Base-by-base conservation (phyloP, 768 basidiomycete genomes). In the Auricularia sp. region DNA sequence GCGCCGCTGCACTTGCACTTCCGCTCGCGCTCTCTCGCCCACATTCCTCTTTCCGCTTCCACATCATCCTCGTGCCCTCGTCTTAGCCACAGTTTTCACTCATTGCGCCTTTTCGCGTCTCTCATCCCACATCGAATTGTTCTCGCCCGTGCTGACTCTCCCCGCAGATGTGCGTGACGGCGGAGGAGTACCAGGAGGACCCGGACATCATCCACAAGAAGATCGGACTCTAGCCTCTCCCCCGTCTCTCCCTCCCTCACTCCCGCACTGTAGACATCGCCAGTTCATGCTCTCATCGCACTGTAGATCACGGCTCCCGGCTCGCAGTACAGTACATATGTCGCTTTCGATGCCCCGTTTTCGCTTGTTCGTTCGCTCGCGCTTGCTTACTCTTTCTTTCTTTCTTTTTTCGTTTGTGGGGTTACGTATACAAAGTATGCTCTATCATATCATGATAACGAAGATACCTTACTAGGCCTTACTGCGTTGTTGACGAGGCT, bases 131-230 rank as follows among this genome's bases (percentile, higher is more conserved):
- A 39, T 39, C 12, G 3, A 39, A 7, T 39, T 39, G 39, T 39
- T 39, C 39, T 54, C 68, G 61, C 29, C 29, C 29, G 29, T 29
- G 29, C 29, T 29, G 29, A 29, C 29, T 29, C 29, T 29, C 29
- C 29, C 29, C 60, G 36, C 63, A 97, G 93, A 98, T 99, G 96
- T 99, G 97, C 96, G 93, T 99, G 61, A 95, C 93, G 58, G 94
- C 95, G 44, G 96, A 99, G 76, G 97, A 98, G 77, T 98, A 98
- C 73, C 93, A 97, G 76, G 96, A 99, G 76, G 96, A 98, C 77
- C 95, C 96, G 63, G 95, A 98, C 72, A 91, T 98, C 71, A 98
- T 98, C 72, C 95, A 97, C 77, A 95, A 92, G 77, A 96, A 96
- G 77, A 83, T 89, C 64, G 91, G 90, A 1, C 47, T 51, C 1